Conservation (phyloP, 1,139 yeast species). For the Williopsis jadinii region DNA sequence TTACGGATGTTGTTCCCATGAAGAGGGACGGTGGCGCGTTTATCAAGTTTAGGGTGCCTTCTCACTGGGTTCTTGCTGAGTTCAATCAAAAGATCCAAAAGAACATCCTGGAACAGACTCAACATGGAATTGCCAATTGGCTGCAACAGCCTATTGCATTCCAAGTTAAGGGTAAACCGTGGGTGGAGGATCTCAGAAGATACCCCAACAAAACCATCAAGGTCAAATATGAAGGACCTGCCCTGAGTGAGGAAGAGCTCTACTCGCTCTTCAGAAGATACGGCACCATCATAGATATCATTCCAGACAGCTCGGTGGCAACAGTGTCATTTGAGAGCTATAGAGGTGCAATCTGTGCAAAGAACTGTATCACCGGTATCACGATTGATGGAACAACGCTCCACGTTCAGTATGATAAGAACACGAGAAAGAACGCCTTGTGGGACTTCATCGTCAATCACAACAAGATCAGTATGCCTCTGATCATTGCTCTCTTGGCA, state of each 20-base stretch:
- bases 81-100: constrained; percentile 43
- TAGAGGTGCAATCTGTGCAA: constrained; percentile 77
- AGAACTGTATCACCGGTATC: constrained; percentile 84
- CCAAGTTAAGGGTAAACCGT: constrained; percentile 86
- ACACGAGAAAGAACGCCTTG: constrained; percentile 44
- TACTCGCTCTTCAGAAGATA: constrained; percentile 81
- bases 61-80: constrained; percentile 38
- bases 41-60: constrained; percentile 65
- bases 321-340: constrained; percentile 44
- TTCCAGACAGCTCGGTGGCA: constrained; percentile 45
- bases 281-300: constrained; percentile 73
- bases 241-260: constrained; percentile 73
- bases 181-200: constrained; percentile 90
- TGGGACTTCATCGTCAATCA: constrained; percentile 61
- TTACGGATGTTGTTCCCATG: constrained; percentile 54
- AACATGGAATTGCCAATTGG: constrained; percentile 26
- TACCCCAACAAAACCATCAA: constrained; percentile 58
- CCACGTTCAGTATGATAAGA: constrained; percentile 67
- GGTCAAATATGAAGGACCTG: constrained; percentile 69
- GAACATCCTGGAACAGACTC: constrained; percentile 35
- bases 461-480: constrained; percentile 58
- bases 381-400: constrained; percentile 51
- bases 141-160: constrained; percentile 42
- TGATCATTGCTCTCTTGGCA: constrained; percentile 55
- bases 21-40: constrained; percentile 90